Conservation (phyloP, 768 basidiomycete species). For the Pholiota molesta region DNA sequence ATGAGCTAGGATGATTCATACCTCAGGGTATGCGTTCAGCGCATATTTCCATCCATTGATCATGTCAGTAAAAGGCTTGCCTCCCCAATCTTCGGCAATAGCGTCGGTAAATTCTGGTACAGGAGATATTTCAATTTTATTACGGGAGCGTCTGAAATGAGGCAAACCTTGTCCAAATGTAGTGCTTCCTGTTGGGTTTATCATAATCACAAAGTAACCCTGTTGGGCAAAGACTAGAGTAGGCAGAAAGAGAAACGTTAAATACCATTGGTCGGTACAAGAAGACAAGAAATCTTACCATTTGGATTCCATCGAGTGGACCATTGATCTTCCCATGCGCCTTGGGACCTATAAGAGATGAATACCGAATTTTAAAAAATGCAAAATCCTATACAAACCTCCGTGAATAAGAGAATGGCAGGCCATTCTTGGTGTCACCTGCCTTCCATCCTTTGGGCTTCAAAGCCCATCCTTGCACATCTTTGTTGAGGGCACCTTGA, state of each 20-base stretch:
- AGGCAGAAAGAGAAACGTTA: not conserved
- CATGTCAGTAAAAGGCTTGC: conserved; percentile 82
- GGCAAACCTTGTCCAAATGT: conserved; percentile 81
- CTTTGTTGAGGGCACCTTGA: conserved; percentile 72
- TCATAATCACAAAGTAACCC: conserved; percentile 85
- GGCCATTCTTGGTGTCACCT: conserved; percentile 76
- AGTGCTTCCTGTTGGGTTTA: conserved; percentile 95
- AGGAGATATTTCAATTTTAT: not conserved
- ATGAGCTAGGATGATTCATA: conserved; percentile 25
- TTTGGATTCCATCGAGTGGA: conserved; percentile 93
- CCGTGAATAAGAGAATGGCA: conserved; percentile 82
- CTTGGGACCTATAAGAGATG: conserved; percentile 53
- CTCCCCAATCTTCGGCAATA: conserved; percentile 83
- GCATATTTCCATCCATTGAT: conserved; percentile 74
- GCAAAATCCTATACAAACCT: conserved; percentile 36
- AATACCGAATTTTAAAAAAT: not conserved
- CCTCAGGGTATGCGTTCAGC: conserved; percentile 70
- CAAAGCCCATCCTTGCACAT: conserved; percentile 85
- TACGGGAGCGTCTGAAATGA: not conserved
- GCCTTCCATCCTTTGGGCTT: conserved; percentile 79
- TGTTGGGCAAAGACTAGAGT: conserved; percentile 75
- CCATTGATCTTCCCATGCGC: conserved; percentile 93
- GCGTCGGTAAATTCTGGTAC: conserved; percentile 76
- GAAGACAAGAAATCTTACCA: conserved; percentile 37
- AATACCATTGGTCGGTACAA: not conserved